These are phyloP conservation scores for Cephalotrichum gorgonifer DNA, from an alignment of 2,329 filamentous ascomycete species.

Conservation along the genomic window DNA sequence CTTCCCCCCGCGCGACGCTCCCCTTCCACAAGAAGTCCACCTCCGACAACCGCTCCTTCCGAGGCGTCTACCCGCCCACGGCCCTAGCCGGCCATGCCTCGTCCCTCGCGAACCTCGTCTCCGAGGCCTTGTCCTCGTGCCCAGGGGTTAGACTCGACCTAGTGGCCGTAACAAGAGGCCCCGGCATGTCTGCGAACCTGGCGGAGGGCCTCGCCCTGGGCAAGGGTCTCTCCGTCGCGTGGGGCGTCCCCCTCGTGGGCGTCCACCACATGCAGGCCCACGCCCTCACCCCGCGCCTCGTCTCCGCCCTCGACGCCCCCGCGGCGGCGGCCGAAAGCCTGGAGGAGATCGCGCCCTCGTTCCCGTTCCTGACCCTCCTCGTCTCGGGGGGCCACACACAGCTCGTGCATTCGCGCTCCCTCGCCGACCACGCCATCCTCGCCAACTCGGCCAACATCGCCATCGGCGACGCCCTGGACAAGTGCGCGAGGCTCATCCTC, in stretches of 20 bases:
- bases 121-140: constrained; percentile 16
- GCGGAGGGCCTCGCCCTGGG: constrained; percentile 70
- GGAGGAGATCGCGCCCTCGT: constrained; percentile 34
- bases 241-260: constrained; percentile 71
- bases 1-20: constrained; percentile 36
- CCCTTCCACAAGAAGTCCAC: constrained; percentile 77
- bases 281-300: constrained; percentile 75
- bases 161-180: constrained; percentile 80
- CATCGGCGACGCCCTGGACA: constrained; percentile 85
- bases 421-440: constrained; percentile 63
- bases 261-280: constrained; percentile 98
- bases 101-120: constrained; percentile 57
- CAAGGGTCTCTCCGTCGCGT: constrained; percentile 78
- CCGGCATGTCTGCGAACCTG: constrained; percentile 76
- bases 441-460: constrained; percentile 70
- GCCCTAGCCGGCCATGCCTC: constrained; percentile 68
- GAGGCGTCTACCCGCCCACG: constrained; percentile 70
- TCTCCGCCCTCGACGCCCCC: constrained; percentile 43
- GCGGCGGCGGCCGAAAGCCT: constrained; percentile 5
- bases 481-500: constrained; percentile 67
- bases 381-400: constrained; percentile 90
- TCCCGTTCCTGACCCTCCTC: constrained; percentile 81
- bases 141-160: constrained; percentile 53
- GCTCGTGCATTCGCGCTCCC: constrained; percentile 61
- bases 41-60: constrained; percentile 62